Conservation (phyloP, 2,329 filamentous ascomycete species). For the Diaporthe amygdali region DNA sequence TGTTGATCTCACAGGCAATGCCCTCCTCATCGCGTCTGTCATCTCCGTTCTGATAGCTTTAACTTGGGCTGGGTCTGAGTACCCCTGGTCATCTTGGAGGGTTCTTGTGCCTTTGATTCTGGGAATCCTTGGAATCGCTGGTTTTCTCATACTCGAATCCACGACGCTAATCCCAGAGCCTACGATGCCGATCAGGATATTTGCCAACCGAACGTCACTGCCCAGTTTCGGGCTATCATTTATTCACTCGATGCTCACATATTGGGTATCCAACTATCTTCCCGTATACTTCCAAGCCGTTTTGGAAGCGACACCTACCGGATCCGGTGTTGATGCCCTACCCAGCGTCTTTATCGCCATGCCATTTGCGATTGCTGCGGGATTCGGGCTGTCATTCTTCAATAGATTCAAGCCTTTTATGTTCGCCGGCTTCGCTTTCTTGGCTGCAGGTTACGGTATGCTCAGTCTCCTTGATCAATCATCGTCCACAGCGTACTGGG, state of each 20-base stretch:
- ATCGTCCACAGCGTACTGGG: conserved; percentile 43
- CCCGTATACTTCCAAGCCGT: conserved; percentile 12
- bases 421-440: not conserved
- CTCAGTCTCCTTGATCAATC: conserved; percentile 39
- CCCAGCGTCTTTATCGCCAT: not conserved
- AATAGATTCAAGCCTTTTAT: not conserved
- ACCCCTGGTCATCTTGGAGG: conserved; percentile 25
- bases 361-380: not conserved
- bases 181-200: conserved; percentile 34
- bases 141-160: conserved; percentile 39
- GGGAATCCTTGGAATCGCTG: conserved; percentile 39
- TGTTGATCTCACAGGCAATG: conserved; percentile 28
- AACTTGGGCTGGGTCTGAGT: conserved; percentile 27
- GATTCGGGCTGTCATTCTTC: not conserved
- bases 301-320: not conserved
- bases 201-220: not conserved
- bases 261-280: not conserved
- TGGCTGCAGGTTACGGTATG: conserved; percentile 23
- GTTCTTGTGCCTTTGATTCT: conserved; percentile 43
- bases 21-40: conserved; percentile 25
- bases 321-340: not conserved
- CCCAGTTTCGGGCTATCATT: not conserved
- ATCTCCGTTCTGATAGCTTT: conserved; percentile 27
- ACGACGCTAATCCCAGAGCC: conserved; percentile 30
- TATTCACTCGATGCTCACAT: not conserved